phyloP scores from a whole-genome alignment of 2,329 filamentous ascomycete species.

The Sphaceloma murrayae region DNA sequence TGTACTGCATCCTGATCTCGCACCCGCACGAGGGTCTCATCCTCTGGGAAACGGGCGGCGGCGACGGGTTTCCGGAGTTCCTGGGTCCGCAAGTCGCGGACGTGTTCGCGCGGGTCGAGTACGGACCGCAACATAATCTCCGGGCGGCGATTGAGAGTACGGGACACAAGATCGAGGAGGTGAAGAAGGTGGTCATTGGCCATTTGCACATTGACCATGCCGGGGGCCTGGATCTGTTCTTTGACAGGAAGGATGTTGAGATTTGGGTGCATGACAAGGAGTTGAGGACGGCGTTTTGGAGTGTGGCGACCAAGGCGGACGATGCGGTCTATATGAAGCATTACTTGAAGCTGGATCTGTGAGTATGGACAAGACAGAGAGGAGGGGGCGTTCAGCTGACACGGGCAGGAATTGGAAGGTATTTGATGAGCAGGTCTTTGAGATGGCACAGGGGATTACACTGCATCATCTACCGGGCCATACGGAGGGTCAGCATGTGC shows the following conservation, averaged over 20 bases:
- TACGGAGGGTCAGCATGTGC: constrained; percentile 23
- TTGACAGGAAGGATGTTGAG: constrained; percentile 29
- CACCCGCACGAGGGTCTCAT: constrained; percentile 38
- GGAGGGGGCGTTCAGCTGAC: not conserved
- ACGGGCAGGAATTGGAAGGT: constrained; percentile 29
- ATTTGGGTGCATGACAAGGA: constrained; percentile 31
- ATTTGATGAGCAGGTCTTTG: constrained; percentile 28
- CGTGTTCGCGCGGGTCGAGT: constrained; percentile 28
- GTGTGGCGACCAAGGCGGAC: constrained; percentile 29
- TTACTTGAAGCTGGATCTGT: constrained; percentile 28
- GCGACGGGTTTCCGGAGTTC: constrained; percentile 34
- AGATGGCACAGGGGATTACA: constrained; percentile 30
- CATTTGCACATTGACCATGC: constrained; percentile 32
- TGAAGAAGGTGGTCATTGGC: constrained; percentile 32
- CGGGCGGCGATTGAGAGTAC: constrained; percentile 29
- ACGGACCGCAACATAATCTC: constrained; percentile 29
- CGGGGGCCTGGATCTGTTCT: constrained; percentile 28
- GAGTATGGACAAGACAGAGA: constrained; percentile 18
- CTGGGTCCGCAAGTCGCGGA: constrained; percentile 29
- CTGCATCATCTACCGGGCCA: constrained; percentile 32
- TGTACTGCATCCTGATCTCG: constrained; percentile 37
- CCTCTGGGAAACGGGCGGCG: constrained; percentile 39
- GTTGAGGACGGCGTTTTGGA: constrained; percentile 28
- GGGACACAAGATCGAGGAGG: constrained; percentile 28
- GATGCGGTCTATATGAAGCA: constrained; percentile 30